Evolutionary conservation across 805 yeast genomes (phyloP).

Genomic region (Saccharomycopsis guyanensis): DNA sequence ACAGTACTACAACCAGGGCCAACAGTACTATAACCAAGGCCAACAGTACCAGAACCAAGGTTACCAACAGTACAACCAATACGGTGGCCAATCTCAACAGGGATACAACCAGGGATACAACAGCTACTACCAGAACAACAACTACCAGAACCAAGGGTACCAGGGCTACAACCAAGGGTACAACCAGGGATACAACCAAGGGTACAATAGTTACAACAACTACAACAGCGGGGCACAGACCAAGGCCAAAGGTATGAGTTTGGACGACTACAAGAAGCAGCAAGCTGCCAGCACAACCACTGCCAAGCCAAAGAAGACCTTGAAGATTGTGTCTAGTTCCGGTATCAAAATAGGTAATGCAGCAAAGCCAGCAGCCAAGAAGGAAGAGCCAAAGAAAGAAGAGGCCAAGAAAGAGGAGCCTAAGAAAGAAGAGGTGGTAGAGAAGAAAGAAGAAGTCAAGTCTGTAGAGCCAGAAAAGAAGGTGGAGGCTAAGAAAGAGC

Average conservation of each 20-base stretch:
- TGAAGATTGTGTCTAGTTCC: slow-evolving; percentile 58
- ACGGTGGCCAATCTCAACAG: background rate
- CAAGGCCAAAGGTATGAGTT: slow-evolving; percentile 49
- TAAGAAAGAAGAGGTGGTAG: slow-evolving; percentile 8
- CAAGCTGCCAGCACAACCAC: slow-evolving; percentile 38
- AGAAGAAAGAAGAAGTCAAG: slow-evolving; percentile 6
- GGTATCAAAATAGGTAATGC: slow-evolving; percentile 56
- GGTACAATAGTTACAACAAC: slow-evolving; percentile 23
- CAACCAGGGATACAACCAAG: slow-evolving; percentile 19
- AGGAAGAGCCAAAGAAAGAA: slow-evolving; percentile 26
- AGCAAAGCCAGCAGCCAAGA: slow-evolving; percentile 30
- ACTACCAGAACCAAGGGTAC: slow-evolving; percentile 15
- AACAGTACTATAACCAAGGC: slow-evolving; percentile 22
- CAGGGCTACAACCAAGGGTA: slow-evolving; percentile 13
- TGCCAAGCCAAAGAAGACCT: slow-evolving; percentile 50
- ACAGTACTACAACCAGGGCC: slow-evolving; percentile 7
- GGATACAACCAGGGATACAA: slow-evolving; percentile 6
- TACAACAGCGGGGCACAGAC: slow-evolving; percentile 20
- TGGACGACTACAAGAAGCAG: slow-evolving; percentile 77
- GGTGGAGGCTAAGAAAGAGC: slow-evolving; percentile 15
- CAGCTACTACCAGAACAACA: background rate
- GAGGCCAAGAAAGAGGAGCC: slow-evolving; percentile 26
- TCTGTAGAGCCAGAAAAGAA: slow-evolving; percentile 15
- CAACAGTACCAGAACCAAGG: slow-evolving; percentile 20
- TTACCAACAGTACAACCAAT: slow-evolving; percentile 3